Percentiles rank a stretch among this genome's conserved stretches.
phyloP scores from a whole-genome alignment of 2,329 filamentous ascomycete genomes.

The Ascosphaera aggregata region DNA sequence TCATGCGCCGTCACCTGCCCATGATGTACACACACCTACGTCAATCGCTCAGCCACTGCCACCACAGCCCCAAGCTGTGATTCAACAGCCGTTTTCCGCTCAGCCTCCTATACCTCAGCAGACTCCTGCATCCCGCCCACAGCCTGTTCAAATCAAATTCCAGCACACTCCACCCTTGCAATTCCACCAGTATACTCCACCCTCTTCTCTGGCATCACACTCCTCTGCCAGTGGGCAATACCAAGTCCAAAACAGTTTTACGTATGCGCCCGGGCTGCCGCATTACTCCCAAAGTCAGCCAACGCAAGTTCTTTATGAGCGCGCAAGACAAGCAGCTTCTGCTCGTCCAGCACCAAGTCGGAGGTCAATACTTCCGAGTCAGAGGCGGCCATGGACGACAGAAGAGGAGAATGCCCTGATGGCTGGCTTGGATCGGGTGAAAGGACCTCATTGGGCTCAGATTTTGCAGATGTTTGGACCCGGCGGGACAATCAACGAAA shows the following conservation, averaged over 20 bases:
- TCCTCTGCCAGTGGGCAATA: slow-evolving; percentile 10
- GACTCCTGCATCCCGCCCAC: slow-evolving; percentile 43
- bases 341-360: slow-evolving; percentile 31
- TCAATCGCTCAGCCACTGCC: too few relatives aligned
- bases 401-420: slow-evolving; percentile 82
- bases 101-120: slow-evolving; percentile 2
- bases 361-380: slow-evolving; percentile 28
- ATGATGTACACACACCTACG: too few relatives aligned
- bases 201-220: slow-evolving; percentile 10
- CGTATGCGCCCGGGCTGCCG: slow-evolving; percentile 23
- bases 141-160: slow-evolving; percentile 25
- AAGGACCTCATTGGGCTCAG: slow-evolving; percentile 82
- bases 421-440: slow-evolving; percentile 68
- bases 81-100: slow-evolving; percentile 3
- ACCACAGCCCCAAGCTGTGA: slow-evolving; percentile 3
- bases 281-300: slow-evolving; percentile 24
- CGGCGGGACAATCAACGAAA: slow-evolving; percentile 56
- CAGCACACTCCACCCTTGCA: slow-evolving; percentile 17
- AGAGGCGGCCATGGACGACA: slow-evolving; percentile 61
- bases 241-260: slow-evolving; percentile 17
- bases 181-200: slow-evolving; percentile 20
- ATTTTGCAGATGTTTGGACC: slow-evolving; percentile 66
- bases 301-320: slow-evolving; percentile 34
- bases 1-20: too few relatives aligned
- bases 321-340: slow-evolving; percentile 30